Conservation (phyloP, 176 grass and related monocot species). For the Carex kokanica region DNA sequence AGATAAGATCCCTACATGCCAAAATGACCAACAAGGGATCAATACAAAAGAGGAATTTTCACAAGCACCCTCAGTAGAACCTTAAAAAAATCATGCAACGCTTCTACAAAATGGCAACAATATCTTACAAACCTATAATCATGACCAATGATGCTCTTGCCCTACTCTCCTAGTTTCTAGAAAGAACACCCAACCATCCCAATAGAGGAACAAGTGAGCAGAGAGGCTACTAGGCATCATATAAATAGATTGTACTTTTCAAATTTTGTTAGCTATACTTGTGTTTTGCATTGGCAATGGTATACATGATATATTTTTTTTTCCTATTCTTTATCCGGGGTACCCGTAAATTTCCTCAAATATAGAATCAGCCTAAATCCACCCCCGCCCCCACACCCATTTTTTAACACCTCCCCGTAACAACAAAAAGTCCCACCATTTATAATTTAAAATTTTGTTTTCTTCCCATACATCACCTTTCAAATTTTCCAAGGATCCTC, state of each 20-base stretch:
- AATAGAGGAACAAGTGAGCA: not conserved
- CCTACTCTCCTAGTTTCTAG: not conserved
- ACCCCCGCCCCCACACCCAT: no score
- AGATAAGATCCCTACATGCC: not conserved
- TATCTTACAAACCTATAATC: not conserved
- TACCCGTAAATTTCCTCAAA: not conserved
- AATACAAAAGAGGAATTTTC: not conserved
- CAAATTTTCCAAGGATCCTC: constrained; percentile 31
- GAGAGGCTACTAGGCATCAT: not conserved
- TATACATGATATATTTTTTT: not conserved
- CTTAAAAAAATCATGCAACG: not conserved
- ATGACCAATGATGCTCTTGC: not conserved
- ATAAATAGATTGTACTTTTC: not conserved
- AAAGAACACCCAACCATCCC: not conserved
- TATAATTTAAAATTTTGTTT: not conserved
- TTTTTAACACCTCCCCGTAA: not conserved
- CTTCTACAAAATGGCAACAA: not conserved
- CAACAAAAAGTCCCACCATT: not conserved
- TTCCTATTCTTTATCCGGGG: not conserved
- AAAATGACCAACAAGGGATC: not conserved
- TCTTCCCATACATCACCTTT: not conserved
- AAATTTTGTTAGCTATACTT: not conserved
- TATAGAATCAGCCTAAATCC: not conserved
- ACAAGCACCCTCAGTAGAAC: not conserved
- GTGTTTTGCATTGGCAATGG: not conserved